These are phyloP conservation scores for Lodderomyces margitis DNA, from an alignment of 1,139 yeast genomes.

Conservation along the genomic window DNA sequence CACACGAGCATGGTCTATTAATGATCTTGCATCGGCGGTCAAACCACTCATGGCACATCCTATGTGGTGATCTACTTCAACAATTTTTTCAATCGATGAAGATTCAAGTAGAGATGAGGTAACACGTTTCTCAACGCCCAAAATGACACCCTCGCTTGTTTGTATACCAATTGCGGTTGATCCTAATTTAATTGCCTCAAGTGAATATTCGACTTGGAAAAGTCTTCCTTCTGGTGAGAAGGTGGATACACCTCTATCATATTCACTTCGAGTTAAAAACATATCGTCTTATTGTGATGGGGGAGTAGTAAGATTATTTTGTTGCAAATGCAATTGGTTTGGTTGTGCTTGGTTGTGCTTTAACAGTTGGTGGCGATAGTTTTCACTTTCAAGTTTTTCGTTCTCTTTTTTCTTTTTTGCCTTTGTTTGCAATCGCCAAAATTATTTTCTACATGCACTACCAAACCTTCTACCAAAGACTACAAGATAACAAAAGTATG, in stretches of 20 bases:
- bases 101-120: slow-evolving; percentile 90
- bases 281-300: slow-evolving; percentile 39
- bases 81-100: slow-evolving; percentile 91
- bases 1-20: slow-evolving; percentile 98
- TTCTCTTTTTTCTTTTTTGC: too few species aligned
- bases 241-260: slow-evolving; percentile 97
- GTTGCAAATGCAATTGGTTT: too few species aligned
- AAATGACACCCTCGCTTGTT: slow-evolving; percentile 93
- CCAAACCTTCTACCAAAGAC: too few species aligned
- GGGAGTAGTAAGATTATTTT: background rate
- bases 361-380: too few species aligned
- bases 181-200: slow-evolving; percentile 95
- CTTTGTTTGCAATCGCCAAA: too few species aligned
- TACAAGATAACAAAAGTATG: too few species aligned
- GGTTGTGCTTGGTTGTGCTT: too few species aligned
- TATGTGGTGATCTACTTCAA: slow-evolving; percentile 89
- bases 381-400: too few species aligned
- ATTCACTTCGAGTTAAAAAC: slow-evolving; percentile 98
- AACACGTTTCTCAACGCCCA: slow-evolving; percentile 96
- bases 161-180: slow-evolving; percentile 97
- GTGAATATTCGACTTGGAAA: slow-evolving; percentile 96
- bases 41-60: slow-evolving; percentile 99
- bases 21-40: slow-evolving; percentile 97
- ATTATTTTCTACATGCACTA: too few species aligned
- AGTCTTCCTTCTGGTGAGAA: slow-evolving; percentile 98